phyloP scores from a whole-genome alignment of 768 basidiomycete species.

The Lentinula sp. region DNA sequence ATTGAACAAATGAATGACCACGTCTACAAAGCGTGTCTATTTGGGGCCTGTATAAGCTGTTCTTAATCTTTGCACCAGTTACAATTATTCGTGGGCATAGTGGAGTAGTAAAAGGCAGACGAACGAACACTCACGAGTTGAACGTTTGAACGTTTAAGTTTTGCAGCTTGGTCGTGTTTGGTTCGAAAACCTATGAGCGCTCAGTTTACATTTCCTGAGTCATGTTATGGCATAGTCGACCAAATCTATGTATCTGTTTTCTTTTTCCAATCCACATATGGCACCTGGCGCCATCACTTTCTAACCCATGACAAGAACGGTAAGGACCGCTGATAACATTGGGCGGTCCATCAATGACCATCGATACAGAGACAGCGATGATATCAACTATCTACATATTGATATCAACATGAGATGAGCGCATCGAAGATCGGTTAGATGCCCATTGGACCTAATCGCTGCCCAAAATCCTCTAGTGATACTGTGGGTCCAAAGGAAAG shows the following conservation, averaged over 20 bases:
- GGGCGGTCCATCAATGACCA: no score
- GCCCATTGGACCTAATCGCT: neutral
- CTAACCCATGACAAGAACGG: no score
- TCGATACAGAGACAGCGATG: neutral
- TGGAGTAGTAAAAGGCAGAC: neutral
- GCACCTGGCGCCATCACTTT: no score
- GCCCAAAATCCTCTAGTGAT: constrained; percentile 1
- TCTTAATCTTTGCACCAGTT: neutral
- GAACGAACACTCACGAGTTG: neutral
- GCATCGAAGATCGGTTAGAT: neutral
- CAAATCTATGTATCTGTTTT: no score
- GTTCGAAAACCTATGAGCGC: neutral
- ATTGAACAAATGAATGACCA: neutral
- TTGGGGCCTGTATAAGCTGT: neutral
- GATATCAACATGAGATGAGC: neutral
- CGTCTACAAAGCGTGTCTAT: neutral
- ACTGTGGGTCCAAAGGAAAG: neutral
- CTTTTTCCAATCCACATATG: no score
- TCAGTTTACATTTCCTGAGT: no score
- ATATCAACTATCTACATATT: neutral
- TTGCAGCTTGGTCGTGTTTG: neutral
- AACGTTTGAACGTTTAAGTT: neutral
- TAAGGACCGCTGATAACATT: no score
- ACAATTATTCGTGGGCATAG: no score
- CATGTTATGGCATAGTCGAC: no score